Base-by-base conservation (phyloP, 768 basidiomycete species). In the Tricholoma terreum region DNA sequence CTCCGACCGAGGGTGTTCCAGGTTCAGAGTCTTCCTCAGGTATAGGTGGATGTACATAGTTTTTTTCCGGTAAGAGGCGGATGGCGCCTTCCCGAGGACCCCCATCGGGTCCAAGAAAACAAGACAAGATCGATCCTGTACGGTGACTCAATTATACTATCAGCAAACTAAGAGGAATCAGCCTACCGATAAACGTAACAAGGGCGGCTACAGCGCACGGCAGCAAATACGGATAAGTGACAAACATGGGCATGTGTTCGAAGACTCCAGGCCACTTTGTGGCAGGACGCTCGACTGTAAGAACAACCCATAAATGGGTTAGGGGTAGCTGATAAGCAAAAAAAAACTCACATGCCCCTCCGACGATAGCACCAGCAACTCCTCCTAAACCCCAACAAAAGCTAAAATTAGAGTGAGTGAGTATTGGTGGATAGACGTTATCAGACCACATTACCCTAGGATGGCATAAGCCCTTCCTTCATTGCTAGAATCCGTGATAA, bases 301-400 rank as follows among this genome's bases (percentile, higher is more conserved):
- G 61, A 34, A 33, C 53, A n/a, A 67, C 57, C 63, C 11, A 15
- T 19, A 49, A 58, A 54, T 63, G 52, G 55, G n/a, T 15, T n/a
- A 24, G 56, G 35, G 11, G 24, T 42, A 17, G 60, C 38, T 8
- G 8, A 27, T 17, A 45, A 30, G 7, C 31, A 48, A 49, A 24
- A n/a, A 49, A 56, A 54, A 12, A 78, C 90, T 70, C 61, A 92
- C 92, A 87, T 63, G 85, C 75, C 63, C 91, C 91, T 59, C 92
- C 94, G 30, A 95, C 80, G 52, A 94, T 88, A 46, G 90, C 89
- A 43, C 93, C 93, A 46, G 87, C 83, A 11, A 94, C 92, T 82
- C 95, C 97, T 59, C 96, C 97, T 61, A 98, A 83, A 58, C 94
- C 95, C 97, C 96, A 97, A 63, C 87, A 92, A 71, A 96, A 97